These are phyloP conservation scores for Pythium aristosporum DNA, from an alignment of 352 stramenopile genomes.

Conservation along the genomic window DNA sequence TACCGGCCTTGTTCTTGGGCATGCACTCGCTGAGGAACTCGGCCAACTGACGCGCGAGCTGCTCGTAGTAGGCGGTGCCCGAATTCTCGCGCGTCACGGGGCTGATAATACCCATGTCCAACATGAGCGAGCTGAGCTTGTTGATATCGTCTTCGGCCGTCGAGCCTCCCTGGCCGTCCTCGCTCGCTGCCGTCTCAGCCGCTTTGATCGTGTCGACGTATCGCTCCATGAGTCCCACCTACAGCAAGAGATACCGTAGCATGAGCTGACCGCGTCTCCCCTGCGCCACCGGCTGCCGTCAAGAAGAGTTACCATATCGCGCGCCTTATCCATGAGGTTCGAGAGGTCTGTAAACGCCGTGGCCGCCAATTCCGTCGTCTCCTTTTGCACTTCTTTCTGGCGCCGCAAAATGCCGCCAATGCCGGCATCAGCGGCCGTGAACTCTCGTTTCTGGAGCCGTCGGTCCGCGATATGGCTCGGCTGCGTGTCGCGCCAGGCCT, in stretches of 20 bases:
- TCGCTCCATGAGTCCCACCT: constrained; percentile 80
- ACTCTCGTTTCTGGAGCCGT: constrained; percentile 74
- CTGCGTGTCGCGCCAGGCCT: constrained; percentile 78
- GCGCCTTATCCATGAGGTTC: constrained; percentile 89
- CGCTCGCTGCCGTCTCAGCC: constrained; percentile 27
- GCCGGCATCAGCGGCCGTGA: constrained; percentile 72
- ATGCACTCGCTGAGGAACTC: constrained; percentile 87
- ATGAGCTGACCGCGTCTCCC: not conserved
- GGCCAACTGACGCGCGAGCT: constrained; percentile 88
- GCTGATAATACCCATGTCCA: constrained; percentile 93
- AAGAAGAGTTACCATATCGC: constrained; percentile 75
- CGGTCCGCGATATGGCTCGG: constrained; percentile 71
- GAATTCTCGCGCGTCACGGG: constrained; percentile 90
- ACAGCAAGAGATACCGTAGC: not conserved
- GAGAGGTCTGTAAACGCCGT: constrained; percentile 90
- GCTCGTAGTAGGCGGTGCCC: constrained; percentile 87
- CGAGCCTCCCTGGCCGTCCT: constrained; percentile 7
- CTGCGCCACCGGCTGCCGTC: no score
- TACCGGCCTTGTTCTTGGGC: constrained; percentile 84
- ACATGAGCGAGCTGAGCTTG: constrained; percentile 83
- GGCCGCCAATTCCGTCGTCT: constrained; percentile 72
- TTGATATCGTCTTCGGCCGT: constrained; percentile 59
- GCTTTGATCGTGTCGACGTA: constrained; percentile 86
- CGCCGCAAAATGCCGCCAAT: constrained; percentile 82
- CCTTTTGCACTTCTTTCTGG: constrained; percentile 77